These are phyloP conservation scores for Sphaerostilbella broomeana DNA, from an alignment of 2,329 filamentous ascomycete species.

Conservation along the genomic window DNA sequence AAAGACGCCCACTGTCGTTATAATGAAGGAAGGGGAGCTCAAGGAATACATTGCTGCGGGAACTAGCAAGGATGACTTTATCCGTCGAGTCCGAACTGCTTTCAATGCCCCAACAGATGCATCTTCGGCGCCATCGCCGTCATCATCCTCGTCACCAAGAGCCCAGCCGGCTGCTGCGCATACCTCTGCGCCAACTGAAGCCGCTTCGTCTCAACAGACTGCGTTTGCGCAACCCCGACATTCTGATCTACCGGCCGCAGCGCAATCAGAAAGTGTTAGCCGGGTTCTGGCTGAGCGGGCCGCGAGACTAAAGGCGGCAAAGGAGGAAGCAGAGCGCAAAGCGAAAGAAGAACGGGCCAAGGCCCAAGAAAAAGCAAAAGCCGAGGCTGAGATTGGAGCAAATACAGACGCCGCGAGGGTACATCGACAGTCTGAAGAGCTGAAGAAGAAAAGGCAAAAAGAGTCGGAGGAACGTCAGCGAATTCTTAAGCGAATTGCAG, in stretches of 20 bases:
- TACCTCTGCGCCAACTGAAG: constrained; percentile 6
- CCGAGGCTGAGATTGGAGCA: constrained; percentile 31
- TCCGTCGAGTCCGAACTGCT: constrained; percentile 34
- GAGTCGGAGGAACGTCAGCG: constrained; percentile 62
- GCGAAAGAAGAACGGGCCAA: constrained; percentile 45
- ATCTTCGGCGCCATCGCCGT: constrained; percentile 8
- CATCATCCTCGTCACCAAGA: constrained; percentile 10
- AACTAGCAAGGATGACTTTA: constrained; percentile 59
- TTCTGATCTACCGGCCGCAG: constrained; percentile 17
- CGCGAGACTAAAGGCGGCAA: constrained; percentile 36
- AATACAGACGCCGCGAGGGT: constrained; percentile 27
- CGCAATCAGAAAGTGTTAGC: constrained; percentile 29
- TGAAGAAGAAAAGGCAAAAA: constrained; percentile 59
- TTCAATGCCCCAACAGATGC: constrained; percentile 23
- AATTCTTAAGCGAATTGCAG: constrained; percentile 68
- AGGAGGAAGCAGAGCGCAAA: constrained; percentile 38
- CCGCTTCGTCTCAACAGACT: constrained; percentile 9
- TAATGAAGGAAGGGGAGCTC: constrained; percentile 73
- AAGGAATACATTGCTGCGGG: constrained; percentile 68
- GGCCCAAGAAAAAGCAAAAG: constrained; percentile 40
- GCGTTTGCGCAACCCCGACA: constrained; percentile 16
- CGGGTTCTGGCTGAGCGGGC: constrained; percentile 45
- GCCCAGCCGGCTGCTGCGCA: constrained; percentile 3
- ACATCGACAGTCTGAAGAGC: constrained; percentile 44
- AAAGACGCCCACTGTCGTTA: constrained; percentile 68